Conservation (phyloP, 306 rosid species). For the Malus asiatica region DNA sequence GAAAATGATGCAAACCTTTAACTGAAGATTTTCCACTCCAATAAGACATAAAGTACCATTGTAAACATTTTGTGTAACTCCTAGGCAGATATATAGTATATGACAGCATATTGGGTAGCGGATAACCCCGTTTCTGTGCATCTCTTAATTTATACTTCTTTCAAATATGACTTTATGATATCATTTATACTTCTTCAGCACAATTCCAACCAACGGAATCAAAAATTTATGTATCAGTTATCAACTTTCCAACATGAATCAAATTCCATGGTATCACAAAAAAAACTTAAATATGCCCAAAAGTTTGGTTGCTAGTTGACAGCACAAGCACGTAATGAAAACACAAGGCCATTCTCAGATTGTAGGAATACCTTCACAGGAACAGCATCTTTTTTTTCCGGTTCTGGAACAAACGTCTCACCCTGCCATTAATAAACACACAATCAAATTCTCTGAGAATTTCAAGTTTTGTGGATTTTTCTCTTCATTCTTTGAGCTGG, state of each 20-base stretch:
- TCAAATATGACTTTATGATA: background rate
- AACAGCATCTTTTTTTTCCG: constrained; percentile 49
- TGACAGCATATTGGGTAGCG: background rate
- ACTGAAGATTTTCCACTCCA: background rate
- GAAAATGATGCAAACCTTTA: background rate
- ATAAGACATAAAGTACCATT: background rate
- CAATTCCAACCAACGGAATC: background rate
- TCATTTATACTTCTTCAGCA: background rate
- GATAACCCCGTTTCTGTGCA: background rate
- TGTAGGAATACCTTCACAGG: constrained; percentile 55
- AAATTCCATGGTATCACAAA: background rate
- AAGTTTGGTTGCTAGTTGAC: background rate
- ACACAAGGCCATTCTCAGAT: background rate
- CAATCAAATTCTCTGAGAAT: background rate
- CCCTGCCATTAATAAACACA: constrained; percentile 62
- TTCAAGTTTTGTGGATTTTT: no score
- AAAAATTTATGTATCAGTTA: background rate
- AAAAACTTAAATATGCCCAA: background rate
- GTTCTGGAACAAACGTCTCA: constrained; percentile 59
- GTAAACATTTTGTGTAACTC: background rate
- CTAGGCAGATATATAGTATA: background rate
- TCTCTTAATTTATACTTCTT: background rate
- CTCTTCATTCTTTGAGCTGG: no score
- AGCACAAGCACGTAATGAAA: background rate
- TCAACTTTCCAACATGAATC: background rate